A percentile compares a stretch with the other conserved stretches of the same genome.
These are phyloP conservation scores for Ustilago tritici DNA, from an alignment of 1,284 basidiomycete genomes.

Conservation along the genomic window DNA sequence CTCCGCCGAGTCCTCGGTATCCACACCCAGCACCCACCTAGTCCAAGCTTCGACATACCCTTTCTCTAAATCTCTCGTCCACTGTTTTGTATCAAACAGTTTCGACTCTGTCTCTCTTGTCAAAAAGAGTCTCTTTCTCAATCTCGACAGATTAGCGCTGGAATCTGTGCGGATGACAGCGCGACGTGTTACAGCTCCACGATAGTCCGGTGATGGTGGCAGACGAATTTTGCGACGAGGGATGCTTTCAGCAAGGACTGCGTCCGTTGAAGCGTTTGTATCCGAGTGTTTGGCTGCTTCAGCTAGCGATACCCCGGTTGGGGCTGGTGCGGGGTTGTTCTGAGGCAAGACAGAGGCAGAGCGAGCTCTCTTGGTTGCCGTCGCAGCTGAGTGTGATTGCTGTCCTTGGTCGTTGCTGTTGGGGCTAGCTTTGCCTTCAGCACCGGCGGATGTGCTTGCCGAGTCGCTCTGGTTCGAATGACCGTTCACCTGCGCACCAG, in stretches of 20 bases:
- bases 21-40: constrained; percentile 75
- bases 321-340: constrained; percentile 37
- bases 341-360: constrained; percentile 19
- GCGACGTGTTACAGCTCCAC: constrained; percentile 46
- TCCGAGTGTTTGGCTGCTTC: constrained; percentile 38
- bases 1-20: constrained; percentile 71
- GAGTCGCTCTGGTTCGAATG: not conserved
- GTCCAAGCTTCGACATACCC: constrained; percentile 74
- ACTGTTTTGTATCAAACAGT: constrained; percentile 75
- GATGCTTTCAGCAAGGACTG: constrained; percentile 17
- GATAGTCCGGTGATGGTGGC: constrained; percentile 24
- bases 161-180: not conserved
- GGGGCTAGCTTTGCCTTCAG: not conserved
- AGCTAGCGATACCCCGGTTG: constrained; percentile 46
- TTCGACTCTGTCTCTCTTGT: constrained; percentile 72
- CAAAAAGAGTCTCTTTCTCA: constrained; percentile 71
- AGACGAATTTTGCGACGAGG: constrained; percentile 37
- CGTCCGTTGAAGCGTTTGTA: constrained; percentile 23
- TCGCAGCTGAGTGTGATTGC: not conserved
- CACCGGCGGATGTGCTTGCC: not conserved
- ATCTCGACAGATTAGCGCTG: constrained; percentile 28
- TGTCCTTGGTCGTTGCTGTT: not conserved
- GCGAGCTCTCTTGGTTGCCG: constrained; percentile 19
- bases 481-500: not conserved
- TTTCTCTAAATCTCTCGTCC: constrained; percentile 75